Evolutionary conservation across 768 basidiomycete genomes (phyloP).

Genomic region (Trametes cubensis): DNA sequence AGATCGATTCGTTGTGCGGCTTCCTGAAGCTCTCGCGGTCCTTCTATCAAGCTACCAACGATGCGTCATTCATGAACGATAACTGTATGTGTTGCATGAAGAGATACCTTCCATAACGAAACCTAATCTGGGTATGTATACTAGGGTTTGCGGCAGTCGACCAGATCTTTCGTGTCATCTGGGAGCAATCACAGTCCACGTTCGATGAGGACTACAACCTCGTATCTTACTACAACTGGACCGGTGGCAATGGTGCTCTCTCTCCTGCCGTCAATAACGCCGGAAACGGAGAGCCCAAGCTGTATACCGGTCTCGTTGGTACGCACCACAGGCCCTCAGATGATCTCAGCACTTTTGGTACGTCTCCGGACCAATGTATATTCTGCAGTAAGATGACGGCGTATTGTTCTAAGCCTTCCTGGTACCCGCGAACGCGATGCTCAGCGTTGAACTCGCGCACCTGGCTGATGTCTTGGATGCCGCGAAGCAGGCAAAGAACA

Average conservation of each 20-base stretch:
- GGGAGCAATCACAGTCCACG: constrained; percentile 73
- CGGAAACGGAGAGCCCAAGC: constrained; percentile 78
- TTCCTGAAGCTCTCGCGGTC: constrained; percentile 78
- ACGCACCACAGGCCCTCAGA: constrained; percentile 80
- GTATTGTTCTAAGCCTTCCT: constrained; percentile 56
- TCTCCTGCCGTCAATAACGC: constrained; percentile 64
- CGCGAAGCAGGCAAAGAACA: constrained; percentile 47
- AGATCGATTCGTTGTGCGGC: constrained; percentile 77
- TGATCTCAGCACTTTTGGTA: constrained; percentile 70
- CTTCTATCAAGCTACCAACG: constrained; percentile 73
- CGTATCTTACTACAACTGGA: constrained; percentile 83
- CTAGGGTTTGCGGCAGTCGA: constrained; percentile 72
- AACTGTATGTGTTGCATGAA: constrained; percentile 50
- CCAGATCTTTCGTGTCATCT: constrained; percentile 75
- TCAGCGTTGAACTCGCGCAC: constrained; percentile 70
- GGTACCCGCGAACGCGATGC: constrained; percentile 81
- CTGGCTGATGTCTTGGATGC: constrained; percentile 62
- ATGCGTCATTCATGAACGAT: constrained; percentile 69
- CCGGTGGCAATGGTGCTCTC: constrained; percentile 65
- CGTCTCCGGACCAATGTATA: constrained; percentile 12
- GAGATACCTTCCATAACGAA: too few relatives aligned
- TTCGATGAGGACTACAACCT: constrained; percentile 74
- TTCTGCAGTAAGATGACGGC: too few relatives aligned
- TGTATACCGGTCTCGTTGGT: constrained; percentile 72
- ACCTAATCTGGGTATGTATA: neutral